Evolutionary conservation across 331 rosid species (phyloP), one percentile per base, ranked within the genome.

Genomic region (Erythrophleum ivorense): DNA sequence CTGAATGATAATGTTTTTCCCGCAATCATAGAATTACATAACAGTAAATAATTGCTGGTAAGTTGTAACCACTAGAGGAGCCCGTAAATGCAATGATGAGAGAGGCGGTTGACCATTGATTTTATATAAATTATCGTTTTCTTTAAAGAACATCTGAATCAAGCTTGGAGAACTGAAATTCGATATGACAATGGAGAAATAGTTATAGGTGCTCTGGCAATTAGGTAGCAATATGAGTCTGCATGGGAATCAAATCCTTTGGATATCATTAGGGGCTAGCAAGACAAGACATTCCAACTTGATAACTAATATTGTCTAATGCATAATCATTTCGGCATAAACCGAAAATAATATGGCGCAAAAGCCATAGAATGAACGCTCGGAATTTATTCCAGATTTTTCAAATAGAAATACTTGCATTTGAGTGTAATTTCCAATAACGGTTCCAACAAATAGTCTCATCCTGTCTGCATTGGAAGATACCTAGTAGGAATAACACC

Each of bases 1-100:
- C 6, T 84, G 85, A 84, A 89, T 89, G 73, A 89, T 88, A 52
- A 53, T 82, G 86, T 81, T 88, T 88, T 76, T 14, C 55, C 80
- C 29, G 65, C 80, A 84, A 88, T 89, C 65, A 90, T 81, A 81
- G 85, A 84, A 72, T 58, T 75, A 67, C 78, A 79, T 31, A 79
- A 65, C 76, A 62, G 67, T 81, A 58, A 36, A 52, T 81, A 57
- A 82, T 82, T 82, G 85, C 60, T 0, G 54, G 49, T 50, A 46
- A 19, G 75, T 70, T 24, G 80, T 41, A 78, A 78, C 84, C 54
- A 49, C 78, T 63, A n/a, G 34, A 70, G 65, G 65, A 49, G 40
- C 80, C 50, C 73, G 63, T 74, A 80, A 16, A 16, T 18, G 43
- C 53, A 71, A 86, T 88, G 59, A 82, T 63, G 82, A 33, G 29